phyloP scores from a whole-genome alignment of 495 filamentous ascomycete species.

The Xeromyces bisporus region DNA sequence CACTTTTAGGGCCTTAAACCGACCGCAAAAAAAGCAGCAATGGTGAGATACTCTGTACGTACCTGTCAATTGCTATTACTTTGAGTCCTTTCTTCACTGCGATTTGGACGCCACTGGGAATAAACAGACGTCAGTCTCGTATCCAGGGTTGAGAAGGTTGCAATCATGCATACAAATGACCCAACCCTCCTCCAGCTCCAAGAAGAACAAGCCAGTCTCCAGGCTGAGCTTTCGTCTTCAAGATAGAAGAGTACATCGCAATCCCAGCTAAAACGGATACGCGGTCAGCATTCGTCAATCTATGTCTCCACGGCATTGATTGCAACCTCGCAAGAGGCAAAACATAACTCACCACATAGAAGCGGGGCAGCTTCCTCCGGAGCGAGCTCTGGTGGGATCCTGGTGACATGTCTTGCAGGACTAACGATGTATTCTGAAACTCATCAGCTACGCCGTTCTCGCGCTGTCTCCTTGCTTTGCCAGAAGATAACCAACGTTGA shows the following conservation, averaged over 20 bases:
- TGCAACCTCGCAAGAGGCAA: neutral
- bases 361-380: slow-evolving; percentile 23
- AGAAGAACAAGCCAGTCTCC: slow-evolving; percentile 27
- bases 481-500: slow-evolving; percentile 18
- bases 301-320: neutral
- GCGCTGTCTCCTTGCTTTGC: neutral
- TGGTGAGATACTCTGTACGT: too few relatives aligned
- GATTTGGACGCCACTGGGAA: slow-evolving; percentile 27
- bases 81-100: slow-evolving; percentile 22
- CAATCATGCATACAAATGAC: slow-evolving; percentile 20
- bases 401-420: slow-evolving; percentile 24
- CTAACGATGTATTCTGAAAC: slow-evolving; percentile 23
- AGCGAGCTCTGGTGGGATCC: slow-evolving; percentile 16
- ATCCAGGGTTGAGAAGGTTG: neutral
- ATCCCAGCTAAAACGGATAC: slow-evolving; percentile 17
- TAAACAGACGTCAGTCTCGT: neutral
- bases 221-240: slow-evolving; percentile 22
- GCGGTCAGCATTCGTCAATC: slow-evolving; percentile 2
- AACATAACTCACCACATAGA: slow-evolving; percentile 18
- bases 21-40: too few relatives aligned
- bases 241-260: slow-evolving; percentile 32
- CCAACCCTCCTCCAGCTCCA: slow-evolving; percentile 27
- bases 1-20: too few relatives aligned
- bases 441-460: neutral
- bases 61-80: slow-evolving; percentile 30